These are phyloP conservation scores for Phialemonium atrogriseum DNA, from an alignment of 2,329 filamentous ascomycete species.

Conservation along the genomic window DNA sequence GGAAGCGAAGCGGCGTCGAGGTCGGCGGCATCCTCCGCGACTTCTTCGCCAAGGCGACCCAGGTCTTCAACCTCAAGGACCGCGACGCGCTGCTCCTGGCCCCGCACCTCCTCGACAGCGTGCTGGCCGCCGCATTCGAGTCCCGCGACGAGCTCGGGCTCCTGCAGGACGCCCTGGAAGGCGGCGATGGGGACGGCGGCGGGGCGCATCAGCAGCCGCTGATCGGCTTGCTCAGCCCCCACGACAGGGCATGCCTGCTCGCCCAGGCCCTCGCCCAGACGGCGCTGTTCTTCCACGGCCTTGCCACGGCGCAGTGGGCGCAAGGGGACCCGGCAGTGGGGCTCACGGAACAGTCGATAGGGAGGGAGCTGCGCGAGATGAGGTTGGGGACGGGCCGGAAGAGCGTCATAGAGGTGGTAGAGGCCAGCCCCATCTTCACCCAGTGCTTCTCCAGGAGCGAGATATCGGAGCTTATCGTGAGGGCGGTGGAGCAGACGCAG, in stretches of 20 bases:
- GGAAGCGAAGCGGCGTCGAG: constrained; percentile 14
- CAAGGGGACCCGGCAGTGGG: constrained; percentile 5
- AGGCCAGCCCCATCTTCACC: constrained; percentile 12
- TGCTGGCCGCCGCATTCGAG: constrained; percentile 11
- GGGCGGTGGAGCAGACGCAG: constrained; percentile 10
- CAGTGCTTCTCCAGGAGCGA: constrained; percentile 9
- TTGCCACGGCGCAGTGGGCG: constrained; percentile 14
- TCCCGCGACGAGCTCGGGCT: background rate
- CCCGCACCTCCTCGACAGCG: constrained; percentile 7
- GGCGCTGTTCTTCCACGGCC: constrained; percentile 13
- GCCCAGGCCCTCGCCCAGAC: constrained; percentile 11
- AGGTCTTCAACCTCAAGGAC: constrained; percentile 17
- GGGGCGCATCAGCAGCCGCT: constrained; percentile 9
- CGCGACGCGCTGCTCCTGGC: constrained; percentile 6
- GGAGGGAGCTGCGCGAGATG: constrained; percentile 9
- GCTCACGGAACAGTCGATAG: constrained; percentile 5
- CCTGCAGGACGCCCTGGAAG: background rate
- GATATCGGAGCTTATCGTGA: constrained; percentile 12
- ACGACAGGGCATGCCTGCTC: constrained; percentile 15
- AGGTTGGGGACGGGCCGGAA: constrained; percentile 4
- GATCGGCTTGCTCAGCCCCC: constrained; percentile 13
- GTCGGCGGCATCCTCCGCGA: constrained; percentile 16
- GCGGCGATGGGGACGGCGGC: too few species aligned
- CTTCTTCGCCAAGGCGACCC: constrained; percentile 13
- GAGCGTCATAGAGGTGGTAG: constrained; percentile 11